Evolutionary conservation across 306 rosid genomes (phyloP).

Genomic region (Lathyrus tuberosus): DNA sequence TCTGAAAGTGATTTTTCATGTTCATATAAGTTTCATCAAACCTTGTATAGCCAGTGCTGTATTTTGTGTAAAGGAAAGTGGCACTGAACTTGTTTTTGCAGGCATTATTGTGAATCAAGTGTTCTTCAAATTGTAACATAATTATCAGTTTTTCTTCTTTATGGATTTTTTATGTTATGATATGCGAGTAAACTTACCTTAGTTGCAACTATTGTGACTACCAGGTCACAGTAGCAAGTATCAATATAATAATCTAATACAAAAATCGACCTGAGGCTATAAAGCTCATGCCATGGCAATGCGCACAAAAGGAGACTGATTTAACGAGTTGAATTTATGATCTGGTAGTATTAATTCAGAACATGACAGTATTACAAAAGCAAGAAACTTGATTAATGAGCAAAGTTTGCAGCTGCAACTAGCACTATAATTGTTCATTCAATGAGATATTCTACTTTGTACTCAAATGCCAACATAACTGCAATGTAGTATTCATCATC

Average conservation of each 20-base stretch:
- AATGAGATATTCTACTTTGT: slow-evolving; percentile 29
- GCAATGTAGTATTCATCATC: slow-evolving; percentile 2
- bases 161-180: slow-evolving; percentile 13
- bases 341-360: not conserved
- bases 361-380: not conserved
- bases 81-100: slow-evolving; percentile 16
- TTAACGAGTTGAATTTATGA: not conserved
- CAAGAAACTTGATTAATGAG: slow-evolving; percentile 8
- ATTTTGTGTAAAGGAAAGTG: slow-evolving; percentile 31
- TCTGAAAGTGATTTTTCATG: slow-evolving; percentile 35
- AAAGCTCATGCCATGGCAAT: not conserved
- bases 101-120: slow-evolving; percentile 23
- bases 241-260: no score
- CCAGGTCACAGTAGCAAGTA: no score
- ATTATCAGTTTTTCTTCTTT: not conserved
- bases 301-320: not conserved
- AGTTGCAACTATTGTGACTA: no score
- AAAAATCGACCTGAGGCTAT: not conserved
- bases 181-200: not conserved
- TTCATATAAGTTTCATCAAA: slow-evolving; percentile 24
- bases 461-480: slow-evolving; percentile 18
- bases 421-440: slow-evolving; percentile 19
- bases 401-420: slow-evolving; percentile 15
- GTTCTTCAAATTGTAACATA: slow-evolving; percentile 23
- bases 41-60: slow-evolving; percentile 28